Conservation (phyloP, 768 basidiomycete species). For the Pulveroboletus ravenelii region DNA sequence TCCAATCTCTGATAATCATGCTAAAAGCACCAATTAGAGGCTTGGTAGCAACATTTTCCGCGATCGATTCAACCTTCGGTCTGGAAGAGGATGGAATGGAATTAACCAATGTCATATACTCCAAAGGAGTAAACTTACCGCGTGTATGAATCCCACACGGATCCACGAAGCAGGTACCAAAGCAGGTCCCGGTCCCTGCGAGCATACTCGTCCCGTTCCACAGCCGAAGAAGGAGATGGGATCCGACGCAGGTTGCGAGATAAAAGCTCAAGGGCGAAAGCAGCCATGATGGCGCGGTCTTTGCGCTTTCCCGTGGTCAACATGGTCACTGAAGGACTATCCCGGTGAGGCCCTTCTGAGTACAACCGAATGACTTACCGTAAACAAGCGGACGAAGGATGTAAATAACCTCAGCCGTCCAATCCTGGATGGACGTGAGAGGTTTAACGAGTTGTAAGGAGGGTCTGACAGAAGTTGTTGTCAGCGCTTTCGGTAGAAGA, state of each 20-base stretch:
- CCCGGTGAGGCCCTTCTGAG: constrained; percentile 3
- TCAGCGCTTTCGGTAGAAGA: constrained; percentile 76
- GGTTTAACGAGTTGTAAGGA: constrained; percentile 62
- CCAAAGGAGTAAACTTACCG: constrained; percentile 39
- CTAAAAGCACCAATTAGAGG: constrained; percentile 68
- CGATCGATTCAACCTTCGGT: constrained; percentile 68
- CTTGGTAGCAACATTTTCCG: constrained; percentile 46
- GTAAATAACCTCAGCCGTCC: constrained; percentile 70
- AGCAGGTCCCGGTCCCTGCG: constrained; percentile 75
- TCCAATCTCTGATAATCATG: constrained; percentile 76
- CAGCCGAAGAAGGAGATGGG: constrained; percentile 53
- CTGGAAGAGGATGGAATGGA: constrained; percentile 34
- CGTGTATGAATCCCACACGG: constrained; percentile 79
- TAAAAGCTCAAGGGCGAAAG: constrained; percentile 65
- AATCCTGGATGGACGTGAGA: constrained; percentile 62
- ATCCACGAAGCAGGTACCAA: constrained; percentile 82
- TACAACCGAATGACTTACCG: constrained; percentile 41
- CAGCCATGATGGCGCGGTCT: constrained; percentile 59
- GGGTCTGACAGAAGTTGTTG: constrained; percentile 65
- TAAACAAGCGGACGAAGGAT: constrained; percentile 72
- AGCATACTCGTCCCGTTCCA: constrained; percentile 78
- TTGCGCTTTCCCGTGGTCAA: constrained; percentile 21
- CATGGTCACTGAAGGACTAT: constrained; percentile 18
- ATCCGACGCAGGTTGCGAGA: constrained; percentile 70
- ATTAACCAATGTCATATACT: background rate